Evolutionary conservation across 176 grass and related monocot species (phyloP), one percentile per base, ranked within the genome.

Genomic region (Musa acuminata): DNA sequence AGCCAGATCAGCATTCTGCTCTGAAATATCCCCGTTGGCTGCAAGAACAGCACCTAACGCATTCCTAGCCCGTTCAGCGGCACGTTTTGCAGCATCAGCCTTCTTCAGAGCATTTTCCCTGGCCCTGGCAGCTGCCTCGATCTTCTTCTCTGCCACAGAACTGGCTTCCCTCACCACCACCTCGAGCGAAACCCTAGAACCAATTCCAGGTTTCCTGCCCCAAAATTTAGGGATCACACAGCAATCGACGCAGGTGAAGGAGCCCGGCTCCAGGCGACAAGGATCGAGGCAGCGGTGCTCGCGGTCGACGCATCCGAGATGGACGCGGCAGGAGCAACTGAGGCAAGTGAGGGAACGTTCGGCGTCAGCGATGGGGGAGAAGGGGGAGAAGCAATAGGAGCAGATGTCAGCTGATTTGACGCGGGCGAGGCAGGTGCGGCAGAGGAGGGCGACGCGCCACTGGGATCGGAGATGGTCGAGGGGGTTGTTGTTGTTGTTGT

Each of bases 371-470:
- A 70, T 55, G 12, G 52, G 51, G 35, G 35, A 43, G 4, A 43
- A 43, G 35, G 35, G 35, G 51, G 68, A 64, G 85, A 96, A 80
- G 77, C 93, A 96, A 69, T 96, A 96, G 51, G 93, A 88, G 81
- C 93, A 96, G 54, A 92, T 62, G 51, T 73, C 60, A 1, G 77
- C 85, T 3, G 79, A 83, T 60, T 64, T 71, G 23, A 85, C 51
- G 26, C 84, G 81, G 71, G 79, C 74, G 82, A 96, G 77, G 74
- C 93, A 96, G 77, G 79, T 64, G 9, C 63, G 23, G 74, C 93
- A 96, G 64, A 96, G 89, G 25, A 96, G 90, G 52, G 89, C 54
- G 62, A 96, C 19, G 62, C 93, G 85, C 93, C 93, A 96, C 9
- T 81, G 67, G 79, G 93, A 96, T 27, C 64, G 78, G 77, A 96